A percentile compares a stretch with the other conserved stretches of the same genome.
Conservation (phyloP, 139 green algal species). For the Closterium sp. region DNA sequence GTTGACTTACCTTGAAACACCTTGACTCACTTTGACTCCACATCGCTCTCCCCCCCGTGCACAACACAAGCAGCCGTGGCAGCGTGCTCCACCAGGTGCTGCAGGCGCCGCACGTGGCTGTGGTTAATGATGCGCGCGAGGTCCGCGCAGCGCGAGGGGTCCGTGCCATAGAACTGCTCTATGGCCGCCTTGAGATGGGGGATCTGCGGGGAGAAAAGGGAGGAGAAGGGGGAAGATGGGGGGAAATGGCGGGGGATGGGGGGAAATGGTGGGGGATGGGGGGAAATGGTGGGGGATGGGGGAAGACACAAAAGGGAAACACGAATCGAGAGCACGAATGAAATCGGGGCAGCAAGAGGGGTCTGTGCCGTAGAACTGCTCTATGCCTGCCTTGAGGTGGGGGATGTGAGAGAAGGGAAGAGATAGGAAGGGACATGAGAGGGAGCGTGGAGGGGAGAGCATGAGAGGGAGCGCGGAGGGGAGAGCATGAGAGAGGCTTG, state of each 20-base stretch:
- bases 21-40: slow-evolving; percentile 7
- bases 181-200: slow-evolving; percentile 13
- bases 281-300: neutral
- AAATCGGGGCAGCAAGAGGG: neutral
- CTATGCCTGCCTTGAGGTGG: slow-evolving; percentile 4
- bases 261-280: neutral
- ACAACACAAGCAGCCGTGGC: slow-evolving; percentile 3
- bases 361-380: slow-evolving; percentile 17
- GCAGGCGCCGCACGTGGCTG: slow-evolving; percentile 24
- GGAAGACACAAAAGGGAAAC: neutral
- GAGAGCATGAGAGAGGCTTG: no score
- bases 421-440: neutral
- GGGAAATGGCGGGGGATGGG: neutral
- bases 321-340: no score
- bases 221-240: neutral
- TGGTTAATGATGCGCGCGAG: slow-evolving; percentile 32
- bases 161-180: slow-evolving; percentile 11
- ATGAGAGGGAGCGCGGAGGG: neutral
- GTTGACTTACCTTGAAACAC: no score
- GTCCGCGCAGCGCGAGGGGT: neutral
- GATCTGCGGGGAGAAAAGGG: slow-evolving; percentile 13
- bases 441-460: neutral
- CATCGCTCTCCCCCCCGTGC: slow-evolving; percentile 19
- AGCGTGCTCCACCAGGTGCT: neutral
- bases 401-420: neutral